phyloP scores from a whole-genome alignment of 2,329 filamentous ascomycete genomes.

The Lachnellula hyalina region DNA sequence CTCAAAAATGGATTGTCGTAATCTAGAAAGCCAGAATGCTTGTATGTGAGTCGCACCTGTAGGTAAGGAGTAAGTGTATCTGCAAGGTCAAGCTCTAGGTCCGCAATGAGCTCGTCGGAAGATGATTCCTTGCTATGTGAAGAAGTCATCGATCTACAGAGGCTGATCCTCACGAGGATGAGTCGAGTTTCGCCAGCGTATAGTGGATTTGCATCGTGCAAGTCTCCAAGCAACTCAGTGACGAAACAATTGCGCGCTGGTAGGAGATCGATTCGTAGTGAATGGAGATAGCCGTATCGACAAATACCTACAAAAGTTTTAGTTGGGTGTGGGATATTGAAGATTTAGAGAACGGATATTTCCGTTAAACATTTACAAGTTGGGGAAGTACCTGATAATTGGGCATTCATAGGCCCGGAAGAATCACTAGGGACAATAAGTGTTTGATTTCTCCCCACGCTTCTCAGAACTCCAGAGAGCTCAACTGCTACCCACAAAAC shows the following conservation, averaged over 20 bases:
- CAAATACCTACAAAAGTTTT: constrained; percentile 8
- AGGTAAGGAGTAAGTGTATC: constrained; percentile 44
- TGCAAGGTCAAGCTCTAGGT: constrained; percentile 53
- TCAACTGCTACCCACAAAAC: constrained; percentile 34
- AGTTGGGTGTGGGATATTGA: not conserved
- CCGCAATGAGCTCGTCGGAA: constrained; percentile 53
- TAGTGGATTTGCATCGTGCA: constrained; percentile 22
- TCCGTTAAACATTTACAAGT: not conserved
- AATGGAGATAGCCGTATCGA: constrained; percentile 26
- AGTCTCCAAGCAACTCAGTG: constrained; percentile 26
- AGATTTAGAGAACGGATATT: not conserved
- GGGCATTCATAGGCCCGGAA: not conserved
- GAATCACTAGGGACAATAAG: not conserved
- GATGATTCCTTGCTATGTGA: constrained; percentile 33
- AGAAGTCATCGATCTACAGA: constrained; percentile 15
- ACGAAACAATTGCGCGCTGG: constrained; percentile 23
- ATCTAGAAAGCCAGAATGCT: constrained; percentile 50
- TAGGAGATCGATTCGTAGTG: constrained; percentile 25
- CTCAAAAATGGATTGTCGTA: constrained; percentile 14
- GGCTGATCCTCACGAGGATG: constrained; percentile 26
- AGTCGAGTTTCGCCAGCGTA: constrained; percentile 24
- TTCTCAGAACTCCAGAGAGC: constrained; percentile 28
- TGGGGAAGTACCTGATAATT: constrained; percentile 1
- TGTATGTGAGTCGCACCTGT: constrained; percentile 47
- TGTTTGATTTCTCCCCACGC: constrained; percentile 9